Base-by-base conservation (phyloP, 208 protist species). In the Strigomonas culicis region DNA sequence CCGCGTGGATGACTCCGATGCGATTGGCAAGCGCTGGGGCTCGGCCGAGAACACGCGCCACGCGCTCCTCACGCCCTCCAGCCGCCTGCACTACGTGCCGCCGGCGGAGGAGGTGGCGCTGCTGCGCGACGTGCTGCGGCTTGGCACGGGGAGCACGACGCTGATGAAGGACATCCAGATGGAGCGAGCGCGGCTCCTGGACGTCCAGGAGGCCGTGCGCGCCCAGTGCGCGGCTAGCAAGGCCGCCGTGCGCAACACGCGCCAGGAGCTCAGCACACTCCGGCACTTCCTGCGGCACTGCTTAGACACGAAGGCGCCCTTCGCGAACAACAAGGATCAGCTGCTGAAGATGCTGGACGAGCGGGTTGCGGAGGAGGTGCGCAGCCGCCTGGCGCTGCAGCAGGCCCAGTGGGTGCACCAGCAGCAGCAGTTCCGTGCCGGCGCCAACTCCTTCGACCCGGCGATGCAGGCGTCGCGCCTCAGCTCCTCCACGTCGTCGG, bases 71-170 rank as follows among this genome's bases (percentile, higher is more conserved):
- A 62, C 63, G 1, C 81, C 80, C 0, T 77, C 79, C 8, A 62
- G 75, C 27, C 81, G 80, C 4, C 66, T 89, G 50, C 63, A 73
- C 30, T 93, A 89, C 64, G 60, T 85, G 27, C 84, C 87, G 4
- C 87, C 87, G 3, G 47, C 30, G 8, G 77, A 84, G 63, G 87
- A 93, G 61, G 74, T 90, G 44, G 41, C 61, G 55, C 58, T 93
- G 55, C 84, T 93, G 51, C 81, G 79, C n/a, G 73, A 84, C 22
- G 82, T 88, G 65, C 74, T 91, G 24, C 72, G 75, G 4, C 90
- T 93, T 79, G 87, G 87, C 21, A 87, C 84, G 4, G 81, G 73
- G 6, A 82, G 77, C 66, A 72, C 74, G 10, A 73, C 65, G 11
- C 59, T 93, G 15, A 77, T 89, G 77, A 63, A 59, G 19, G 87